Conservation (phyloP, 306 rosid genomes). For the Nissolia schottii region DNA sequence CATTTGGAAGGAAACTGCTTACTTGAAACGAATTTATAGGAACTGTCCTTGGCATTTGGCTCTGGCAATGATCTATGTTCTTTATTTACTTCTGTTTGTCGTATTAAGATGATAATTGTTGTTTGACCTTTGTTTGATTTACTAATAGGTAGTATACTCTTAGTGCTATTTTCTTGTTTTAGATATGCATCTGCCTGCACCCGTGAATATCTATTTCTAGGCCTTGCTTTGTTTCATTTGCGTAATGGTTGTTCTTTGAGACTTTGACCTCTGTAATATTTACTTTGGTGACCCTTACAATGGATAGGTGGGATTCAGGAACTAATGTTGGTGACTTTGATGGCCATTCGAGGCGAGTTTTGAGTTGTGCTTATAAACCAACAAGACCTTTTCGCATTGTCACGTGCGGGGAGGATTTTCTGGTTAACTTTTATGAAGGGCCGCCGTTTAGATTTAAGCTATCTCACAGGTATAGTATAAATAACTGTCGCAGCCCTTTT, state of each 20-base stretch:
- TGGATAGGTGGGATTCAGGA: constrained; percentile 90
- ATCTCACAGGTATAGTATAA: constrained; percentile 61
- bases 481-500: not conserved
- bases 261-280: not conserved
- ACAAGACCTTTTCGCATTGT: constrained; percentile 87
- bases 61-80: not conserved
- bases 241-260: not conserved
- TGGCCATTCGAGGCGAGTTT: constrained; percentile 86
- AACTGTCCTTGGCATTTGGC: not conserved
- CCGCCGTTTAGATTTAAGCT: constrained; percentile 92
- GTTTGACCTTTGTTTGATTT: not conserved
- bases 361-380: constrained; percentile 94
- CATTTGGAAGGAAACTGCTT: not conserved
- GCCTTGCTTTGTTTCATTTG: not conserved
- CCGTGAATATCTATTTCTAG: not conserved
- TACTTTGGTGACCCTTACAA: not conserved
- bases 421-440: constrained; percentile 91
- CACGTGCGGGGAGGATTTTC: constrained; percentile 89
- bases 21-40: not conserved
- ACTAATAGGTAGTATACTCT: not conserved
- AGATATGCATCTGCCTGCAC: not conserved
- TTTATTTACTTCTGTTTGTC: not conserved
- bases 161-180: not conserved
- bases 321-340: constrained; percentile 96
- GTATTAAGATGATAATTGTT: not conserved